These are phyloP conservation scores for Eucalyptus marginata DNA, from an alignment of 345 rosid genomes.

Conservation along the genomic window DNA sequence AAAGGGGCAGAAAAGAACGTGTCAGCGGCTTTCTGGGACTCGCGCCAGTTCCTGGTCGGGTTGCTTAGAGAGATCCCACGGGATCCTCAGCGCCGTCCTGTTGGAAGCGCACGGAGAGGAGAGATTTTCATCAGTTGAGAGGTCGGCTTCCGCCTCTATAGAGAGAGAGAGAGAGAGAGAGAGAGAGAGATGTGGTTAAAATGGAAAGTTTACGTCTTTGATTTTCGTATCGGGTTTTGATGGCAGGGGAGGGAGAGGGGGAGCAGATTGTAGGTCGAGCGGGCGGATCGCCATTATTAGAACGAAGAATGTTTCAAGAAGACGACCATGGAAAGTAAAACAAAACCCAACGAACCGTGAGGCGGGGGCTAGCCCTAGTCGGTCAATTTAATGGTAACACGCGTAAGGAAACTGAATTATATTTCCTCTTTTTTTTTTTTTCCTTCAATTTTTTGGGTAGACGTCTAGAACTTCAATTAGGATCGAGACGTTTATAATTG, in stretches of 20 bases:
- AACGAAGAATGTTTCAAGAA: background rate
- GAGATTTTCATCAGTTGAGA: background rate
- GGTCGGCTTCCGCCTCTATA: background rate
- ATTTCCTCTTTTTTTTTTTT: background rate
- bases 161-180: background rate
- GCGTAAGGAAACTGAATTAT: background rate
- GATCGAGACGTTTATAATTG: background rate
- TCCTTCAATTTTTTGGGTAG: background rate
- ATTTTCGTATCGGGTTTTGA: background rate
- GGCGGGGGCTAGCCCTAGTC: background rate
- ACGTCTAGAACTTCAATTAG: background rate
- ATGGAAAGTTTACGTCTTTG: conserved; percentile 7
- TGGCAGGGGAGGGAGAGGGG: background rate
- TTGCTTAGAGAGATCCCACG: background rate
- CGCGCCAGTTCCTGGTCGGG: background rate
- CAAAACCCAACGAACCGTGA: background rate
- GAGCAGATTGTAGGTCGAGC: background rate
- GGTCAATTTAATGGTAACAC: background rate
- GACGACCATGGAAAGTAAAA: background rate
- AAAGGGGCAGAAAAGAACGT: conserved; percentile 34
- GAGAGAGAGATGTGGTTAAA: background rate
- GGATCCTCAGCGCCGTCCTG: conserved; percentile 18
- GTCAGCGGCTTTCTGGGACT: conserved; percentile 21
- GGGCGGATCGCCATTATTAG: background rate
- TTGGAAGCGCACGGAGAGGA: background rate